Conservation (phyloP, 106 monocot genomes). For the Platanthera guangdongensis region DNA sequence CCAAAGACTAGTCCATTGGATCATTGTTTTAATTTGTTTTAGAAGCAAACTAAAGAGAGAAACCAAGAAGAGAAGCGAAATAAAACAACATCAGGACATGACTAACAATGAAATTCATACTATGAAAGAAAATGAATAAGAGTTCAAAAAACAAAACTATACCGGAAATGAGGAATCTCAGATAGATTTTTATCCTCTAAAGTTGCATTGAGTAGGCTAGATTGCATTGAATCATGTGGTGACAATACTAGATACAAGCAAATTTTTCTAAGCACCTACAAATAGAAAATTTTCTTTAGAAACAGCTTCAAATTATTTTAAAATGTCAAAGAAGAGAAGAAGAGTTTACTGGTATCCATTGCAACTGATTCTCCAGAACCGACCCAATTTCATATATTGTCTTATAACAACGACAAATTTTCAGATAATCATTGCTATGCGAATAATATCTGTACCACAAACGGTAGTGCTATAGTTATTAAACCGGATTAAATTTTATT, state of each 20-base stretch:
- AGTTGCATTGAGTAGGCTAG: constrained; percentile 92
- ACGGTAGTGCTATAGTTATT: neutral
- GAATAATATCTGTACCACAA: constrained; percentile 59
- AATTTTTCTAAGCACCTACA: constrained; percentile 92
- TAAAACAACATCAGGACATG: neutral
- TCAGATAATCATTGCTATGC: constrained; percentile 81
- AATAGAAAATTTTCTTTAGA: neutral
- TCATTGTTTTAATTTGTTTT: constrained; percentile 95
- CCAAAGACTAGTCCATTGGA: constrained; percentile 90
- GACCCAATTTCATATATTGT: constrained; percentile 94
- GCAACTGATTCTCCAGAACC: constrained; percentile 67
- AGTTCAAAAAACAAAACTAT: constrained; percentile 3
- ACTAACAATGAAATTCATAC: neutral
- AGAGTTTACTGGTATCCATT: constrained; percentile 79
- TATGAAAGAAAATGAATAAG: neutral
- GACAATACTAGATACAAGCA: constrained; percentile 93
- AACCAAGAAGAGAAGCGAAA: neutral
- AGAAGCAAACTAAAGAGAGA: constrained; percentile 42
- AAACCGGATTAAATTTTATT: too few relatives aligned
- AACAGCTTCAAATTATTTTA: neutral
- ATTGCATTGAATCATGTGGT: constrained; percentile 98
- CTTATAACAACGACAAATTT: constrained; percentile 93
- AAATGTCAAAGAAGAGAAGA: neutral
- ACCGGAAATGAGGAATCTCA: constrained; percentile 91
- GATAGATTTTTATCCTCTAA: constrained; percentile 90